phyloP scores from a whole-genome alignment of 176 grass and related monocot species.

The Eleusine coracana region DNA sequence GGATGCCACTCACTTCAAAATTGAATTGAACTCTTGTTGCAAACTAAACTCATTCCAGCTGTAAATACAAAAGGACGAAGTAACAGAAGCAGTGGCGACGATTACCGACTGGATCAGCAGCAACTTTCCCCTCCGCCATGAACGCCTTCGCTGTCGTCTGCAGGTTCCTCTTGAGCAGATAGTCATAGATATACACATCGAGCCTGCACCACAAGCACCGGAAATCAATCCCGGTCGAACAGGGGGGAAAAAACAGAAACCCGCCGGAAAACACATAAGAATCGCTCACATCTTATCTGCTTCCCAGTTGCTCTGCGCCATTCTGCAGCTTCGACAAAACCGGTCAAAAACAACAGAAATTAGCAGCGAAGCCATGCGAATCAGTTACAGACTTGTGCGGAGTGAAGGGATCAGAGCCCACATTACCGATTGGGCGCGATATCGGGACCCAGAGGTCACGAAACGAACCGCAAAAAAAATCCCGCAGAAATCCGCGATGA shows the following conservation, averaged over 20 bases:
- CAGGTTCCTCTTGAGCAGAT: constrained; percentile 85
- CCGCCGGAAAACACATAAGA: neutral
- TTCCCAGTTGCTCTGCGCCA: constrained; percentile 99
- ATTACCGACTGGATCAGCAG: constrained; percentile 96
- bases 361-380: neutral
- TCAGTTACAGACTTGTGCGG: constrained; percentile 9
- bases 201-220: constrained; percentile 61
- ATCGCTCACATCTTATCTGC: constrained; percentile 92
- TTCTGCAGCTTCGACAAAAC: constrained; percentile 42
- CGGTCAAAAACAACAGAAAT: constrained; percentile 23
- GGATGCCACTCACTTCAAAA: constrained; percentile 23
- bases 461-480: neutral
- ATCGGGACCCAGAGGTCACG: neutral
- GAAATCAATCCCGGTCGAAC: constrained; percentile 32
- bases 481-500: neutral
- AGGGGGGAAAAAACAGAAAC: neutral
- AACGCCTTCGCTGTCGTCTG: constrained; percentile 94
- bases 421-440: constrained; percentile 62
- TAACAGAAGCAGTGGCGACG: constrained; percentile 6
- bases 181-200: constrained; percentile 99
- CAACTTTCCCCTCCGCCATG: constrained; percentile 93
- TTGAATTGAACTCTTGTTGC: constrained; percentile 23
- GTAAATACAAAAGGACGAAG: neutral
- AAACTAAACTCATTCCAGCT: neutral
- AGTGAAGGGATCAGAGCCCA: constrained; percentile 52